Evolutionary conservation across 208 protist species (phyloP).

Genomic region (Trypanosoma cruzi): DNA sequence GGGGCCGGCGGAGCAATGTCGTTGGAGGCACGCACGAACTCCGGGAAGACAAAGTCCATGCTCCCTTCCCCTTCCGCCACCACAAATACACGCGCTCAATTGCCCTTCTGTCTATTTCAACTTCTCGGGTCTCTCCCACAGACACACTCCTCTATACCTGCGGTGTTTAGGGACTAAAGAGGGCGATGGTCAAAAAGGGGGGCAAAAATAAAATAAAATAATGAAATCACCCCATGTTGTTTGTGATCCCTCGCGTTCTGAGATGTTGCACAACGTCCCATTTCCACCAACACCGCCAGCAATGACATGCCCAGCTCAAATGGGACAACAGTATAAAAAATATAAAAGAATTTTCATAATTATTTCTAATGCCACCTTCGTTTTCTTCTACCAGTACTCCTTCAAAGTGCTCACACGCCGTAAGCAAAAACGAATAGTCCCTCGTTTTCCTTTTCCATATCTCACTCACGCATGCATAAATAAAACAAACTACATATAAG

Average conservation of each 20-base stretch:
- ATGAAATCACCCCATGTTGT: no score
- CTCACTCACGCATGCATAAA: not conserved
- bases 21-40: constrained; percentile 31
- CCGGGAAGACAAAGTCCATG: constrained; percentile 39
- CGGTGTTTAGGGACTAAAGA: constrained; percentile 13
- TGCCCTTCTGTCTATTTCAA: not conserved
- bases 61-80: not conserved
- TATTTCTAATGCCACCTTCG: no score
- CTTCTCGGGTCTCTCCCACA: not conserved
- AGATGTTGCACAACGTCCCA: no score
- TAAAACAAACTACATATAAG: not conserved
- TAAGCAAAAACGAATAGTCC: not conserved
- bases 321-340: no score
- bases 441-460: not conserved
- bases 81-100: not conserved
- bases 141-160: not conserved
- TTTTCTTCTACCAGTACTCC: no score
- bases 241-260: no score
- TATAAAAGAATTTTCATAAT: no score
- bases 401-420: no score
- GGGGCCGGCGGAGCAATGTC: constrained; percentile 8
- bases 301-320: no score
- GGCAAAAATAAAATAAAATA: no score
- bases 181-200: no score
- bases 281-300: no score